Evolutionary conservation across 1,284 basidiomycete genomes (phyloP).

Genomic region (Naganishia liquefaciens): DNA sequence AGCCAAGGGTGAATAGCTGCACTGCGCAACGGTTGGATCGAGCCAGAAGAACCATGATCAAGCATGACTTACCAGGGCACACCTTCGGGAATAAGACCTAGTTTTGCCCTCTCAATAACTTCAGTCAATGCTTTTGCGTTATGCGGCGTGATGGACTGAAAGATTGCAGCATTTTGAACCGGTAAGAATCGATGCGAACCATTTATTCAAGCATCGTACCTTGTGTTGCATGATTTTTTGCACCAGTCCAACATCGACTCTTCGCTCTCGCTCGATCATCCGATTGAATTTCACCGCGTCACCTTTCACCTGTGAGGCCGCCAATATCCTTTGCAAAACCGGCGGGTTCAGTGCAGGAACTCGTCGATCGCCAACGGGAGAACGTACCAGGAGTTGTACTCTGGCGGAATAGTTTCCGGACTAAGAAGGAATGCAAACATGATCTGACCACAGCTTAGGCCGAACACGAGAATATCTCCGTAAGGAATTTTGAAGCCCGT

Average conservation of each 20-base stretch:
- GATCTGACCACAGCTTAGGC: conserved; percentile 83
- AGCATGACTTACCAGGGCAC: conserved; percentile 58
- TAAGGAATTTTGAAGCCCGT: conserved; percentile 70
- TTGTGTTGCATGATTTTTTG: conserved; percentile 60
- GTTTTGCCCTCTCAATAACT: conserved; percentile 41
- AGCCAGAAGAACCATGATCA: neutral
- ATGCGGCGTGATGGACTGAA: conserved; percentile 42
- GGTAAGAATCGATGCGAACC: neutral
- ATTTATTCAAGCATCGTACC: conserved; percentile 45
- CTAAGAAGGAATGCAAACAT: conserved; percentile 78
- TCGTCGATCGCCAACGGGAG: neutral
- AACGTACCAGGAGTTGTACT: conserved; percentile 71
- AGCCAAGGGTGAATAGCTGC: conserved; percentile 77
- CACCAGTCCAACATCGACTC: conserved; percentile 62
- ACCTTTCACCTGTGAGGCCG: conserved; percentile 67
- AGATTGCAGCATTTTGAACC: too few species aligned
- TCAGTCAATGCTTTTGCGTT: conserved; percentile 40
- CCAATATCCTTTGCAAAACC: conserved; percentile 57
- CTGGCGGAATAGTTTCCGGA: conserved; percentile 77
- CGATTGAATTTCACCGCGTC: conserved; percentile 66
- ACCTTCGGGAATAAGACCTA: conserved; percentile 51
- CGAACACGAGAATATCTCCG: conserved; percentile 81
- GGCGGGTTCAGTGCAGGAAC: neutral
- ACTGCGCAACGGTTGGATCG: conserved; percentile 36
- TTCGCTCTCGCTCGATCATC: conserved; percentile 62